Base-by-base conservation (phyloP, 371 early-diverging fungal genomes). In the Syncephalastrum monosporum region DNA sequence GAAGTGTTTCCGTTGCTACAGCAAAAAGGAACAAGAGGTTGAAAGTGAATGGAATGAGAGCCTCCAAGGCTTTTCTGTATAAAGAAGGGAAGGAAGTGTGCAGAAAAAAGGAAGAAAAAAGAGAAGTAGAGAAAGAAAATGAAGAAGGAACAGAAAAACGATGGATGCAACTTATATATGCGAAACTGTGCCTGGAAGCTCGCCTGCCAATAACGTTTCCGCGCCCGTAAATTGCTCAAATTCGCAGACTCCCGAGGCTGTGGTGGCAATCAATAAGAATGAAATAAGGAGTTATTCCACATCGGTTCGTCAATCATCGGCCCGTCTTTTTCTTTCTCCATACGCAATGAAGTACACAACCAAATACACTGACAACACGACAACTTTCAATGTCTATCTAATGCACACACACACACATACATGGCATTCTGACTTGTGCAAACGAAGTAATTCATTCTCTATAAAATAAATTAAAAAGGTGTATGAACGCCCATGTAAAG, bases 21-120 rank as follows among this genome's bases (percentile, higher is more conserved):
- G 33, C 13, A 38, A 14, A 19, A 46, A 14, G 27, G 24, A 43
- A 33, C 3, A 29, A 4, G 29, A 2, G 7, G 12, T 33, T 33
- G 38, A 33, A 10, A 33, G 38, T 33, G 38, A 33, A 33, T 33
- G 38, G 38, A 33, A 33, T 33, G 38, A 33, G 38, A 33, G 38
- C 38, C 38, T 33, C 38, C 38, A 33, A 33, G 38, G 38, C 38
- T 33, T 33, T 33, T 33, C 43, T 21, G 27, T 6, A 24, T 8
- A 61, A 55, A 55, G 50, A 55, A 55, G 50, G 54, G 50, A 56
- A 56, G 50, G 29, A 24, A 42, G 21, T 42, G 29, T 17, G 43
- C 4, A 53, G n/a, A 53, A 53, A 27, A 51, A 46, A 38, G 24
- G 23, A 15, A 59, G 15, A 25, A 33, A 17, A 58, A 44, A 51